Conservation (phyloP, 31 red algal species). For the Odonthalia washingtoniensis region DNA sequence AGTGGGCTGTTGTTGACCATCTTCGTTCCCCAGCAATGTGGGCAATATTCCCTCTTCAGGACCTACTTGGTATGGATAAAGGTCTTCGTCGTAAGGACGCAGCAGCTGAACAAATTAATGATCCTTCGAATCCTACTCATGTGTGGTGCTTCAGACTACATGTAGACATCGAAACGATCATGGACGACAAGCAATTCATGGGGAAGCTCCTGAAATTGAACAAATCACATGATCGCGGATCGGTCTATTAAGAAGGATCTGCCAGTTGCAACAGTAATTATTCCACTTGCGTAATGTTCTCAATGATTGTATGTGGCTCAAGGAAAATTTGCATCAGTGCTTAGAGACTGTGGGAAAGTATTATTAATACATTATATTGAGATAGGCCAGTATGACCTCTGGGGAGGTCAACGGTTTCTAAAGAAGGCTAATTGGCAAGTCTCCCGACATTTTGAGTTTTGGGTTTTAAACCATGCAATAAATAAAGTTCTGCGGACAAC, state of each 20-base stretch:
- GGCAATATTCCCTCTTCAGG: conserved; percentile 90
- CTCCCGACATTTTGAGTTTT: too few relatives aligned
- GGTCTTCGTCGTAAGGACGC: conserved; percentile 64
- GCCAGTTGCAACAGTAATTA: too few relatives aligned
- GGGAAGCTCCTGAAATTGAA: conserved; percentile 44
- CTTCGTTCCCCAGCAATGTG: conserved; percentile 83
- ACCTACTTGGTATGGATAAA: conserved; percentile 86
- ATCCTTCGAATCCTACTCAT: conserved; percentile 79
- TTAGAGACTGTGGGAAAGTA: too few relatives aligned
- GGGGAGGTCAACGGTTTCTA: too few relatives aligned
- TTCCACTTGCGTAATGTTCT: too few relatives aligned
- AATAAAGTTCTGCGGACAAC: too few relatives aligned
- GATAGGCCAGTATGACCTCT: too few relatives aligned
- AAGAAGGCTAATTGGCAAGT: too few relatives aligned
- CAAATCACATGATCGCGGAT: conserved; percentile 43
- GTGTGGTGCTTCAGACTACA: conserved; percentile 92
- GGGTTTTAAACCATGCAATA: too few relatives aligned
- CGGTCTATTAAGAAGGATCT: conserved; percentile 60
- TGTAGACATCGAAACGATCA: conserved; percentile 50
- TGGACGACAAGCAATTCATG: conserved; percentile 59
- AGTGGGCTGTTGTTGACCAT: conserved; percentile 73
- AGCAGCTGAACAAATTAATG: conserved; percentile 89
- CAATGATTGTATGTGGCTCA: too few relatives aligned
- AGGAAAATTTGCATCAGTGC: too few relatives aligned
- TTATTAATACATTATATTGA: too few relatives aligned